Conservation (phyloP, 169 alveolate genomes). For the Neospora caninum region DNA sequence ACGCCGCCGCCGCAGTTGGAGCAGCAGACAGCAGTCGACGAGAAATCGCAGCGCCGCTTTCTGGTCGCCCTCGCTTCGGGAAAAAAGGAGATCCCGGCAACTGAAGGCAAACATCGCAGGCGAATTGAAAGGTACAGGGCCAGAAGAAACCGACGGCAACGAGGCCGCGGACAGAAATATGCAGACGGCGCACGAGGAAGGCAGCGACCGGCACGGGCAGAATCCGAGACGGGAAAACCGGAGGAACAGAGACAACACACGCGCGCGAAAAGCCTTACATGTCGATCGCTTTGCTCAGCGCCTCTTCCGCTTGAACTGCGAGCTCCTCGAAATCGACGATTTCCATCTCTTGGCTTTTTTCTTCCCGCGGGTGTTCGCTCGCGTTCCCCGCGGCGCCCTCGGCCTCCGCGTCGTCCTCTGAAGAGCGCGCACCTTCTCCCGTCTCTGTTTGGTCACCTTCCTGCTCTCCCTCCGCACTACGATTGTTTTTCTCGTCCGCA, state of each 20-base stretch:
- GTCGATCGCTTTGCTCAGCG: slow-evolving; percentile 6
- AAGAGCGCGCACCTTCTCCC: not conserved
- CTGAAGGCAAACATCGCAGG: not conserved
- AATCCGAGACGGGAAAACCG: too few relatives aligned
- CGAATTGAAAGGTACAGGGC: too few relatives aligned
- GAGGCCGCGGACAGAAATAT: too few relatives aligned
- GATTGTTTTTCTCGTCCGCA: not conserved
- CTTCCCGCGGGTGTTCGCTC: not conserved
- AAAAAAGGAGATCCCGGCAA: slow-evolving; percentile 27
- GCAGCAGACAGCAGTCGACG: slow-evolving; percentile 12
- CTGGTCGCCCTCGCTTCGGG: slow-evolving; percentile 31
- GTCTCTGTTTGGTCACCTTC: not conserved
- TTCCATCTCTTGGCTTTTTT: not conserved
- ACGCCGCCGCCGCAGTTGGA: slow-evolving; percentile 34
- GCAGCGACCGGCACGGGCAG: too few relatives aligned
- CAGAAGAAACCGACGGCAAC: too few relatives aligned
- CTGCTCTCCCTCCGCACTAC: not conserved
- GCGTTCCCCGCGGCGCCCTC: not conserved
- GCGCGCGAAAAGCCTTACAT: not conserved
- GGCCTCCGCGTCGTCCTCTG: not conserved
- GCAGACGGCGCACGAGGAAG: too few relatives aligned
- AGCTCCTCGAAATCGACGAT: not conserved
- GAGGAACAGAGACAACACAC: too few relatives aligned
- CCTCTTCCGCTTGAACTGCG: not conserved
- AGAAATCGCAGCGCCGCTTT: slow-evolving; percentile 42